phyloP scores from a whole-genome alignment of 2,329 filamentous ascomycete species.

The Diaporthe citrichinensis region DNA sequence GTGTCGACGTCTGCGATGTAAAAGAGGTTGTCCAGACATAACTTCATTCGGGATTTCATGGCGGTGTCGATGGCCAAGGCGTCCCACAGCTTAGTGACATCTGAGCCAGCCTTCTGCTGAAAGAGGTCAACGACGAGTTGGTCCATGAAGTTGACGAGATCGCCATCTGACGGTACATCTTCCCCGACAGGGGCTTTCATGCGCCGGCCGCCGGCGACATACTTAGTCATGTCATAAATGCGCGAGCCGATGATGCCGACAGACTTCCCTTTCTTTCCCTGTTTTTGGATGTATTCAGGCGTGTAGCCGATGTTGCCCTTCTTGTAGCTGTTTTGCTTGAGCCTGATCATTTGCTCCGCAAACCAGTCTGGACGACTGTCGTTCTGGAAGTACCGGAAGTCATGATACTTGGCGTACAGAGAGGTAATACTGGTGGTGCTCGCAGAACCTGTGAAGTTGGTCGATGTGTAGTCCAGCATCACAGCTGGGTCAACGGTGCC shows the following conservation, averaged over 20 bases:
- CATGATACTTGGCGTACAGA: conserved; percentile 85
- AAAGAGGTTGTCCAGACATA: conserved; percentile 94
- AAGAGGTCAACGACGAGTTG: conserved; percentile 81
- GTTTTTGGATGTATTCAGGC: conserved; percentile 78
- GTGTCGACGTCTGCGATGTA: conserved; percentile 95
- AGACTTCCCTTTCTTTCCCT: conserved; percentile 73
- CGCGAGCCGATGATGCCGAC: conserved; percentile 84
- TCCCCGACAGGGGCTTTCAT: conserved; percentile 70
- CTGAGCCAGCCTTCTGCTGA: conserved; percentile 79
- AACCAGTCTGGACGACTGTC: conserved; percentile 94
- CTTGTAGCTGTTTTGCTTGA: conserved; percentile 80
- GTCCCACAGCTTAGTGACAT: conserved; percentile 89
- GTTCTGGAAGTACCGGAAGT: conserved; percentile 88
- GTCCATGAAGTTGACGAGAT: conserved; percentile 86
- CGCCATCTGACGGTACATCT: conserved; percentile 56
- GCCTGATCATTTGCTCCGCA: conserved; percentile 84
- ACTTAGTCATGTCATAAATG: conserved; percentile 92
- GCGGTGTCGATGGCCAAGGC: conserved; percentile 71
- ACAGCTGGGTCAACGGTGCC: conserved; percentile 78
- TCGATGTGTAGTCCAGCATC: conserved; percentile 85
- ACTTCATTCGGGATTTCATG: conserved; percentile 77
- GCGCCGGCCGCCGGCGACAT: conserved; percentile 81
- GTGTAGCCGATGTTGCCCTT: conserved; percentile 92
- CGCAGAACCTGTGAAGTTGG: conserved; percentile 80
- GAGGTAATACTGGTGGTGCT: conserved; percentile 77